Conservation (phyloP, 768 basidiomycete genomes). For the Pleurotus tuber-regium region DNA sequence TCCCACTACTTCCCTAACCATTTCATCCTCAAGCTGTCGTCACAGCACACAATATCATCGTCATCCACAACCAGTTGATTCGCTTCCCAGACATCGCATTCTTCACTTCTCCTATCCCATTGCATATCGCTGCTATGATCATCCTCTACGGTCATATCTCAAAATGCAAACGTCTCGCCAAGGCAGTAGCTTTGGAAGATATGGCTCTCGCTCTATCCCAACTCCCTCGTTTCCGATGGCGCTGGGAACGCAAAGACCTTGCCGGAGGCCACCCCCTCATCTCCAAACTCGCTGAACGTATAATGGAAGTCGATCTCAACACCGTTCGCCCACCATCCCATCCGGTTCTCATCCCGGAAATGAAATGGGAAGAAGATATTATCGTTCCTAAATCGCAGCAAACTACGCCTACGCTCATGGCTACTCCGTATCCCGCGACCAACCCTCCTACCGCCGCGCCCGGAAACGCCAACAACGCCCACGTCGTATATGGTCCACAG, state of each 20-base stretch:
- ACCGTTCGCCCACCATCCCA: conserved; percentile 46
- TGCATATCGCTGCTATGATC: conserved; percentile 90
- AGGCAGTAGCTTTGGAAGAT: conserved; percentile 71
- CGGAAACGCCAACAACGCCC: too few relatives aligned
- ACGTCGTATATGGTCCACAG: conserved; percentile 31
- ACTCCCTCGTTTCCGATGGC: conserved; percentile 87
- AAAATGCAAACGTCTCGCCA: conserved; percentile 63
- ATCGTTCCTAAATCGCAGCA: conserved; percentile 34
- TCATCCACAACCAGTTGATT: conserved; percentile 81
- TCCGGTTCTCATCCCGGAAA: conserved; percentile 48
- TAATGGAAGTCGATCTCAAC: conserved; percentile 72
- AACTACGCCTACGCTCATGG: conserved; percentile 39
- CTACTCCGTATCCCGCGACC: conserved; percentile 26
- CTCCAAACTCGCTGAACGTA: conserved; percentile 75
- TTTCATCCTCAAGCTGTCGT: conserved; percentile 57
- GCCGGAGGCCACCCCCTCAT: conserved; percentile 84
- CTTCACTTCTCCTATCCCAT: conserved; percentile 85
- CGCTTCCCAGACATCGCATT: conserved; percentile 84
- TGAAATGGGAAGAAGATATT: conserved; percentile 51
- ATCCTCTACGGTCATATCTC: conserved; percentile 88
- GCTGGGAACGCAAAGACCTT: conserved; percentile 84
- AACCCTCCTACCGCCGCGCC: too few relatives aligned
- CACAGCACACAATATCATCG: conserved; percentile 84
- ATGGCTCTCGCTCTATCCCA: conserved; percentile 86
- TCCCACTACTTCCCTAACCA: neutral